Base-by-base conservation (phyloP, 1,139 yeast species). In the Candida dubliniensis region DNA sequence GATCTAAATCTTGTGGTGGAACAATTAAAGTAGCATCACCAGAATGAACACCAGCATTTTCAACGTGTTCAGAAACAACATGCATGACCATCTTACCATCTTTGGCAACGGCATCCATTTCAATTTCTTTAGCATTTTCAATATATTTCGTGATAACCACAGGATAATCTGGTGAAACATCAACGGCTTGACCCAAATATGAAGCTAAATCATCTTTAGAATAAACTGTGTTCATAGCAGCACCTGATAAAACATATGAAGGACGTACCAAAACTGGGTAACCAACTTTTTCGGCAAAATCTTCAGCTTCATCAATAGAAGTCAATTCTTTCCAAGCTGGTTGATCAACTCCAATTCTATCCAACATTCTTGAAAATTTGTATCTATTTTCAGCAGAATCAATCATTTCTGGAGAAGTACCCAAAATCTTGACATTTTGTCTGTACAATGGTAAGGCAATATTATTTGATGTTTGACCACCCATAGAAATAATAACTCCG, bases 361-460 rank as follows among this genome's bases (percentile, higher is more conserved):
- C 99, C 63, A 93, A 79, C 59, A 93, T 91, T 49, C 89, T 87
- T 27, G 98, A 91, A 70, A 93, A 93, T 75, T 93, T 91, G 74
- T 93, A 96, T 75, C 99, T 88, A 71, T 93, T 96, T 76, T 93
- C 99, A 46, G 99, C 99, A 64, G 84, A 84, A 71, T 93, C 99
- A 60, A 93, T 93, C 66, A 89, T 96, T 65, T 82, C 87, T 42
- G 99, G 99, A 62, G 87, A 78, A 41, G 99, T 93, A 64, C 99
- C 99, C 53, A 93, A 76, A 39, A 93, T 88, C 50, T 84, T 84
- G 58, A 96, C 95, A 47, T 93, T 93, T 54, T 86, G 77, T 47
- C 87, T 76, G 71, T 88, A 95, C 56, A 93, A 77, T 46, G 78
- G 72, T 54, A 93, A 77, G 8, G 99, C 99, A 67, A 93, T 93